phyloP scores from a whole-genome alignment of 495 filamentous ascomycete genomes.

The Aspergillus ostianus region DNA sequence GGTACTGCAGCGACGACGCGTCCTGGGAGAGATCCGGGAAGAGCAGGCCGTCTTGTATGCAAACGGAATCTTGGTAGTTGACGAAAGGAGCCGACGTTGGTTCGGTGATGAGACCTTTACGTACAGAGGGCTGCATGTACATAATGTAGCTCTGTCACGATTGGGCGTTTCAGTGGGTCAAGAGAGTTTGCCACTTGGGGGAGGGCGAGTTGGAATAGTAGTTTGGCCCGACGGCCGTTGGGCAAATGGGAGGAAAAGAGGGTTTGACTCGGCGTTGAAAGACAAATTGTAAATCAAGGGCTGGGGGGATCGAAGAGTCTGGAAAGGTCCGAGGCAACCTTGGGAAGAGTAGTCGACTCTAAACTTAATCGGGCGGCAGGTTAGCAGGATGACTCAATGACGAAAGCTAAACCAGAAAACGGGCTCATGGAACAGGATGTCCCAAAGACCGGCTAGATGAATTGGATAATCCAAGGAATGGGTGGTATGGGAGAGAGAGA shows the following conservation, averaged over 20 bases:
- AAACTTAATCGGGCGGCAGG: neutral
- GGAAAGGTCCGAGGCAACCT: conserved; percentile 29
- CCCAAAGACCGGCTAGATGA: neutral
- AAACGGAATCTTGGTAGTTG: conserved; percentile 37
- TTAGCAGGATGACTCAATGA: neutral
- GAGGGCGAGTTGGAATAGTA: conserved; percentile 30
- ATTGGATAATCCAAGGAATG: neutral
- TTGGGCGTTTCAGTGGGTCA: conserved; percentile 25
- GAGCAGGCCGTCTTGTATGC: conserved; percentile 48
- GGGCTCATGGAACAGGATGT: neutral
- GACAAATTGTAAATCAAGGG: neutral
- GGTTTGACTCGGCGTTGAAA: neutral
- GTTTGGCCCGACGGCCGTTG: conserved; percentile 22
- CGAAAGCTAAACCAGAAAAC: neutral
- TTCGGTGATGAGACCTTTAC: conserved; percentile 50
- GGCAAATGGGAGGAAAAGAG: conserved; percentile 1
- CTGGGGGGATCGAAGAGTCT: conserved; percentile 28
- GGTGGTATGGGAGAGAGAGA: neutral
- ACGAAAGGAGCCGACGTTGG: conserved; percentile 25
- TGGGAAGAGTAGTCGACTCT: neutral
- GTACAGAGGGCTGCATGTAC: conserved; percentile 44
- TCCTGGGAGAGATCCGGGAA: conserved; percentile 37
- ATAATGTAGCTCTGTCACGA: conserved; percentile 32
- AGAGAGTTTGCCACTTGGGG: conserved; percentile 35
- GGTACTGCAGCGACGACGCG: conserved; percentile 26